Evolutionary conservation across 148 eudicot genomes (phyloP), one percentile per base, ranked within the genome.

Genomic region (Rhododendron ovatum): DNA sequence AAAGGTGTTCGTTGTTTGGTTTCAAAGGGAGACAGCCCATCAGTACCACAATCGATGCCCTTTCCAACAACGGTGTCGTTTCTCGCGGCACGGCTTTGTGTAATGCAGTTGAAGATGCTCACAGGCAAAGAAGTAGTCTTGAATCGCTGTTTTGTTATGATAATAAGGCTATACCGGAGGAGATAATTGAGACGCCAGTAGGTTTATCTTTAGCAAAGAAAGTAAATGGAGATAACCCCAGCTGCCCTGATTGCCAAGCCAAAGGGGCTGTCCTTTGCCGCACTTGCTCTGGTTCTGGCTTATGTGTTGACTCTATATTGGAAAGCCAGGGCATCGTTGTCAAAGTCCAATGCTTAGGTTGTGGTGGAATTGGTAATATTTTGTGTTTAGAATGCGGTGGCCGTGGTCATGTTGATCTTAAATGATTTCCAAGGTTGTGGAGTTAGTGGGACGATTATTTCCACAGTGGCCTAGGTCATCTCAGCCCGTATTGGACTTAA

Each of bases 251-350:
- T 82, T 96, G 98, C 84, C 87, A 89, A 88, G 91, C 98, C 74
- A 96, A 93, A 84, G 98, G 98, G 37, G 96, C 96, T 51, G 89
- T 92, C 81, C 94, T 95, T 84, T 95, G 99, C 86, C 33, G 87
- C 77, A 97, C 98, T 84, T 96, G 98, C 90, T 85, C 94, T 20
- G 99, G 98, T 73, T 94, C 95, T 39, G 98, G 99, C 86, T 90
- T 97, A 88, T 97, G 95, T 84, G 91, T 97, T 84, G 99, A 97
- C 91, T 95, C 99, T 78, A 88, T 97, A 86, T 82, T 97, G 92
- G 99, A 97, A 91, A 92, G 99, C 90, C 99, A 97, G 83, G 99
- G 98, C 51, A 92, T 95, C 88, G 91, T 93, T 28, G 95, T 96
- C 55, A 94, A 95, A 90, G 95, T 95, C 82, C 96, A 95, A 85